A percentile compares a stretch with the other conserved stretches of the same genome.
These are phyloP conservation scores for Colletotrichum spinosum DNA, from an alignment of 2,329 filamentous ascomycete species.

Conservation along the genomic window DNA sequence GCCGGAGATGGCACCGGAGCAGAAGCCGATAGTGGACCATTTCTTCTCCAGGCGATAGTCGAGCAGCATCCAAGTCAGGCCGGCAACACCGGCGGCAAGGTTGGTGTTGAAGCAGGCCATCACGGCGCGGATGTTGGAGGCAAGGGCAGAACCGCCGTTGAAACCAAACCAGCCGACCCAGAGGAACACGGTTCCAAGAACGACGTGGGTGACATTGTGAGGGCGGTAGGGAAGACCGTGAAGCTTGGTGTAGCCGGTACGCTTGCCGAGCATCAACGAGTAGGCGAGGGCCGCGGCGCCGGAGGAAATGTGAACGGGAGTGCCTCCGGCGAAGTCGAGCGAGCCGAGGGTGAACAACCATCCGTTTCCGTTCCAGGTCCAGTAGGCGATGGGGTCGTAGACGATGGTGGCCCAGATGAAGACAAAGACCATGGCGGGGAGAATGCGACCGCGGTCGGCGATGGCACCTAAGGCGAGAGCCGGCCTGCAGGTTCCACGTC, in stretches of 20 bases:
- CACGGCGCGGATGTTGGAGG: conserved; percentile 85
- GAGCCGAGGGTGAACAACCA: conserved; percentile 77
- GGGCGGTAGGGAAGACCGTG: conserved; percentile 75
- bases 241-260: conserved; percentile 70
- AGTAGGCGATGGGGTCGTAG: conserved; percentile 80
- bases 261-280: conserved; percentile 78
- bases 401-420: conserved; percentile 79
- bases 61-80: conserved; percentile 85
- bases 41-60: conserved; percentile 93
- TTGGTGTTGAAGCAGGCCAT: conserved; percentile 94
- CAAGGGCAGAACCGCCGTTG: conserved; percentile 87
- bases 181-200: conserved; percentile 79
- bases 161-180: conserved; percentile 99
- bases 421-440: conserved; percentile 73
- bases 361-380: conserved; percentile 81
- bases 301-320: conserved; percentile 80
- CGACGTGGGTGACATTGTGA: conserved; percentile 80
- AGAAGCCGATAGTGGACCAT: conserved; percentile 95
- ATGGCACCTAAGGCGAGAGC: conserved; percentile 70
- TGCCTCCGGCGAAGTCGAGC: conserved; percentile 81
- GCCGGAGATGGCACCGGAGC: conserved; percentile 87
- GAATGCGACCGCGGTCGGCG: conserved; percentile 70
- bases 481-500: conserved; percentile 50
- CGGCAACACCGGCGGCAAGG: conserved; percentile 83
- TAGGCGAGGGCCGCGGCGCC: conserved; percentile 79